These are phyloP conservation scores for Leccinum sublutescens DNA, from an alignment of 768 basidiomycete genomes.

Conservation along the genomic window DNA sequence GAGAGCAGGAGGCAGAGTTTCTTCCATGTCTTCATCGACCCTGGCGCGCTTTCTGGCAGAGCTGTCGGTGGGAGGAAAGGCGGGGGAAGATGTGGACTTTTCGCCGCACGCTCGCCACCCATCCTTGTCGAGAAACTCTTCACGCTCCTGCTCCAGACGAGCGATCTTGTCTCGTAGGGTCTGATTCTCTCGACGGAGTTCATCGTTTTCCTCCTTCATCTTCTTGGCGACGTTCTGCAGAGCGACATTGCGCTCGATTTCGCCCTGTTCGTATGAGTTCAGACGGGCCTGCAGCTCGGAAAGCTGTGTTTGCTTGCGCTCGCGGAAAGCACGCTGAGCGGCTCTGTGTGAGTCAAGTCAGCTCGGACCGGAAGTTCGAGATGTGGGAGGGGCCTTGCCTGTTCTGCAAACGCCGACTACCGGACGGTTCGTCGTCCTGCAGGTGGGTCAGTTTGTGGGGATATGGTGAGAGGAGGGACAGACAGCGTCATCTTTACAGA, in stretches of 20 bases:
- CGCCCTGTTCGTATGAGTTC: slow-evolving; percentile 85
- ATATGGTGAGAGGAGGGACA: slow-evolving; percentile 18
- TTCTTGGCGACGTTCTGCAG: slow-evolving; percentile 80
- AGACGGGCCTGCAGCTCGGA: slow-evolving; percentile 85
- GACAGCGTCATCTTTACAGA: slow-evolving; percentile 50
- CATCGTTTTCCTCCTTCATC: slow-evolving; percentile 84
- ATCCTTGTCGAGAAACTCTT: slow-evolving; percentile 35
- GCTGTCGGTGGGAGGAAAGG: slow-evolving; percentile 20
- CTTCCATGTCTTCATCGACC: slow-evolving; percentile 25
- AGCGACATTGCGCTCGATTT: slow-evolving; percentile 83
- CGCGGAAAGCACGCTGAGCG: slow-evolving; percentile 87
- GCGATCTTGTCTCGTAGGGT: slow-evolving; percentile 52
- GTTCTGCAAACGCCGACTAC: slow-evolving; percentile 69
- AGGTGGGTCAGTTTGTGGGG: slow-evolving; percentile 7
- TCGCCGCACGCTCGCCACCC: slow-evolving; percentile 62
- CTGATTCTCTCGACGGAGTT: slow-evolving; percentile 64
- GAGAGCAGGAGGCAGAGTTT: slow-evolving; percentile 16
- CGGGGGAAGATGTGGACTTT: slow-evolving; percentile 36
- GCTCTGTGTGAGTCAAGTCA: slow-evolving; percentile 48
- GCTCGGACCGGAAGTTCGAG: neutral
- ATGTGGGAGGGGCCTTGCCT: slow-evolving; percentile 41
- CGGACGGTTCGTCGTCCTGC: slow-evolving; percentile 51
- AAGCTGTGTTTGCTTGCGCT: slow-evolving; percentile 85
- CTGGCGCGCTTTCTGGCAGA: slow-evolving; percentile 40
- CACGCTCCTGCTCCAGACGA: slow-evolving; percentile 40